A percentile compares a stretch with the other conserved stretches of the same genome.
Conservation (phyloP, 2,329 filamentous ascomycete species). For the Leptodontidium sp. region DNA sequence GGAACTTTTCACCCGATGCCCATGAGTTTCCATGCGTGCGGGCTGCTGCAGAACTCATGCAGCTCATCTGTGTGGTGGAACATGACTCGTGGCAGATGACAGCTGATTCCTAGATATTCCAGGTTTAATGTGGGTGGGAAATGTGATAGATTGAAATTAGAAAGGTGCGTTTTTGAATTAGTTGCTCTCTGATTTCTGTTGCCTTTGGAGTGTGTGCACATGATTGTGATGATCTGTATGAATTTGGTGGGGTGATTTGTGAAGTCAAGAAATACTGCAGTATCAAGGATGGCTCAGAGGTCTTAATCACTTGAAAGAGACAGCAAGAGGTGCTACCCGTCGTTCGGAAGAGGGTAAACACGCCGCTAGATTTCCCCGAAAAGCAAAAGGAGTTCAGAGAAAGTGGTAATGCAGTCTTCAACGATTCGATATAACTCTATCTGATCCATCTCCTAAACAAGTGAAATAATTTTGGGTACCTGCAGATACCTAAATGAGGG, state of each 20-base stretch:
- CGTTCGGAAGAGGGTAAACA: too few species aligned
- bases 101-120: background rate
- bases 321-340: too few species aligned
- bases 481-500: slow-evolving; percentile 5
- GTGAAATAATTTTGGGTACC: background rate
- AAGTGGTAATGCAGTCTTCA: background rate
- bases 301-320: too few species aligned
- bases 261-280: too few species aligned
- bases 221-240: too few species aligned
- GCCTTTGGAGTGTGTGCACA: too few species aligned
- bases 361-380: too few species aligned
- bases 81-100: slow-evolving; percentile 10
- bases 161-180: too few species aligned
- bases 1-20: slow-evolving; percentile 5
- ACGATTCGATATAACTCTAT: background rate
- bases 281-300: too few species aligned
- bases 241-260: too few species aligned
- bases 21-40: slow-evolving; percentile 1
- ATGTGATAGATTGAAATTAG: background rate
- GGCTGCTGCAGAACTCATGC: background rate
- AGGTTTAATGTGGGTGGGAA: background rate
- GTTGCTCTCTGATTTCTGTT: too few species aligned
- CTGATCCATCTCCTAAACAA: background rate
- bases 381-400: too few species aligned
- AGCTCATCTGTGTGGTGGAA: background rate